A percentile compares a stretch with the other conserved stretches of the same genome.
These are phyloP conservation scores for Capsicum pubescens DNA, from an alignment of 257 asterid genomes.

Conservation along the genomic window DNA sequence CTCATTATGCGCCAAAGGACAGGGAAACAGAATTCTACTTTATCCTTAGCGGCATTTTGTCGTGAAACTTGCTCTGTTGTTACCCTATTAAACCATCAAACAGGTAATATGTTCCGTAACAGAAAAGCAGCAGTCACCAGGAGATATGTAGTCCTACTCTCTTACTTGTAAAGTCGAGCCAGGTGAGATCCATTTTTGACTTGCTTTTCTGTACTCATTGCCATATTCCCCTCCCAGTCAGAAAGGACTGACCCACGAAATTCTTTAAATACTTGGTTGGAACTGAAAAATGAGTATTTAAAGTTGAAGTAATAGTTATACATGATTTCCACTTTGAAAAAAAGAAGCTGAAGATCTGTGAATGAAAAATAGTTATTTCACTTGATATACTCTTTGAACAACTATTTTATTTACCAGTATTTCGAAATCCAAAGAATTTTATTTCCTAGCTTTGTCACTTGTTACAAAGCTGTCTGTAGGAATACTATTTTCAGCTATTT, in stretches of 20 bases:
- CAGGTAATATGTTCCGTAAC: not conserved
- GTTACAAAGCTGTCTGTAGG: too few relatives aligned
- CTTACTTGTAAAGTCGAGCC: not conserved
- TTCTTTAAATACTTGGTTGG: too few relatives aligned
- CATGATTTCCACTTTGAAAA: not conserved
- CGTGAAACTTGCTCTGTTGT: not conserved
- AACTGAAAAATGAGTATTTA: not conserved
- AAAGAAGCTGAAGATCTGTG: not conserved
- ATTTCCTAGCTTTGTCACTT: not conserved
- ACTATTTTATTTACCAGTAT: too few relatives aligned
- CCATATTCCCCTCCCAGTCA: not conserved
- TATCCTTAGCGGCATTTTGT: not conserved
- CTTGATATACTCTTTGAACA: not conserved
- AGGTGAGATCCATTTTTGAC: constrained; percentile 2
- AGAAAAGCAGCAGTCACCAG: not conserved
- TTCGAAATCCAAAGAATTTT: not conserved
- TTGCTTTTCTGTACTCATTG: not conserved
- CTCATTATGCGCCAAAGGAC: not conserved
- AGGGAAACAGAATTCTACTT: not conserved
- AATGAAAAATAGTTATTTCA: too few relatives aligned
- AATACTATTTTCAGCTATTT: too few relatives aligned
- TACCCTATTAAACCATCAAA: not conserved
- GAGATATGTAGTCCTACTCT: not conserved
- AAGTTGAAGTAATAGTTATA: not conserved
- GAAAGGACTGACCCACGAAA: too few relatives aligned